These are phyloP conservation scores for Cephaloascus albidus DNA, from an alignment of 805 yeast species.

Conservation along the genomic window DNA sequence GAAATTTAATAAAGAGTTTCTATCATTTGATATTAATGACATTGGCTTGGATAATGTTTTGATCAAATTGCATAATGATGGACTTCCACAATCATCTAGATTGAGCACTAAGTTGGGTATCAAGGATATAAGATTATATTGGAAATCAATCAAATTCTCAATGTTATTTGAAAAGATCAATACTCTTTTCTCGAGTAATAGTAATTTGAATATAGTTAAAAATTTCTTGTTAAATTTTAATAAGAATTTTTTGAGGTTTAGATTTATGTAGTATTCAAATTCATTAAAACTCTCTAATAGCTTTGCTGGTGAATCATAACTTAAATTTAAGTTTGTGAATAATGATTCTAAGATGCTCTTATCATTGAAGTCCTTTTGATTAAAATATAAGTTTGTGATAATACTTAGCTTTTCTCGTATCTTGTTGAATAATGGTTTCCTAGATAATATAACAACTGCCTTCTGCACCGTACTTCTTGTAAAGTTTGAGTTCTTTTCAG, in stretches of 20 bases:
- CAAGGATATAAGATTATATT: constrained; percentile 74
- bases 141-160: constrained; percentile 71
- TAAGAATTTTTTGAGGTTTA: constrained; percentile 60
- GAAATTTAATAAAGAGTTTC: constrained; percentile 67
- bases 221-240: constrained; percentile 48
- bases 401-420: constrained; percentile 85
- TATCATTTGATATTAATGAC: constrained; percentile 66
- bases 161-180: constrained; percentile 74
- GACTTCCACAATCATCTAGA: constrained; percentile 74
- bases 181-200: constrained; percentile 66
- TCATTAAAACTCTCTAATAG: constrained; percentile 30
- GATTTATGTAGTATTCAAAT: constrained; percentile 60
- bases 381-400: constrained; percentile 78
- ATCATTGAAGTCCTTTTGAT: constrained; percentile 72
- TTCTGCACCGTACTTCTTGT: constrained; percentile 89
- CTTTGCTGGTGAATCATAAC: constrained; percentile 19
- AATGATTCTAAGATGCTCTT: constrained; percentile 56
- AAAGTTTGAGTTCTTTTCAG: constrained; percentile 48
- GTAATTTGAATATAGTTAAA: constrained; percentile 63
- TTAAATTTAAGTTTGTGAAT: constrained; percentile 51
- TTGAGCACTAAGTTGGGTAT: constrained; percentile 73
- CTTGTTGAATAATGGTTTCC: constrained; percentile 82
- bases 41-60: constrained; percentile 46
- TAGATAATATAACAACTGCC: constrained; percentile 76
- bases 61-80: constrained; percentile 48